These are phyloP conservation scores for Fusarium albidum DNA, from an alignment of 2,329 filamentous ascomycete genomes.

Conservation along the genomic window DNA sequence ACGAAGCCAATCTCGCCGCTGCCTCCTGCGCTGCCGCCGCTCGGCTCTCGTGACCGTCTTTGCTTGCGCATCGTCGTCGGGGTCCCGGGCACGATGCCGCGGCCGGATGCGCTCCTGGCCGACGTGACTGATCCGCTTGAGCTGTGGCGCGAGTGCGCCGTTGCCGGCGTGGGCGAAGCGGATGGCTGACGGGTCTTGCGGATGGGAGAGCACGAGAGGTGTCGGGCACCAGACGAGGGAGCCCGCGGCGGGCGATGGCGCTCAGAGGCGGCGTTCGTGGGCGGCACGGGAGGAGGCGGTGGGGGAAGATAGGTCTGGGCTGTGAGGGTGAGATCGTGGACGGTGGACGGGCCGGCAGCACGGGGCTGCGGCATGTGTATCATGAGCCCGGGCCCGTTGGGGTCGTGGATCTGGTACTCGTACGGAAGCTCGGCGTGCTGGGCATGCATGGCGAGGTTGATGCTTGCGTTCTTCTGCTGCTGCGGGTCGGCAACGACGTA, in stretches of 20 bases:
- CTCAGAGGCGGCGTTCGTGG: constrained; percentile 40
- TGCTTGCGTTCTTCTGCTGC: constrained; percentile 47
- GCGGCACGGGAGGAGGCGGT: constrained; percentile 42
- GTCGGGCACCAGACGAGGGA: constrained; percentile 62
- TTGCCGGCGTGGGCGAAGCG: constrained; percentile 50
- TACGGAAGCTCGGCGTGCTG: constrained; percentile 52
- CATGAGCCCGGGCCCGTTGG: constrained; percentile 54
- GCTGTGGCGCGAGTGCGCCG: constrained; percentile 49
- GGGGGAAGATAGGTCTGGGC: constrained; percentile 48
- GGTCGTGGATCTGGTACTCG: constrained; percentile 47
- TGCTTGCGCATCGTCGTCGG: constrained; percentile 51
- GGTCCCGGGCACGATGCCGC: constrained; percentile 49
- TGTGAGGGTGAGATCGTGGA: constrained; percentile 46
- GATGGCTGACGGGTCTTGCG: constrained; percentile 54
- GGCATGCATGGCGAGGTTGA: constrained; percentile 52
- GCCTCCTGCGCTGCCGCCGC: constrained; percentile 39
- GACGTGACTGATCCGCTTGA: constrained; percentile 49
- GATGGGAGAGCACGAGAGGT: constrained; percentile 51
- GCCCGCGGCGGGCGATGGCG: constrained; percentile 59
- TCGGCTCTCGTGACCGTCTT: constrained; percentile 48
- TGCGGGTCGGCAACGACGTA: constrained; percentile 38
- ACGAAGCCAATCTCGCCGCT: constrained; percentile 71
- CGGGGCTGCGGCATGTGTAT: constrained; percentile 63
- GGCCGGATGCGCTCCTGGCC: constrained; percentile 47
- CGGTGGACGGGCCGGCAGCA: constrained; percentile 44